phyloP scores from a whole-genome alignment of 163 green algal species.

The Scenedesmus sp. region DNA sequence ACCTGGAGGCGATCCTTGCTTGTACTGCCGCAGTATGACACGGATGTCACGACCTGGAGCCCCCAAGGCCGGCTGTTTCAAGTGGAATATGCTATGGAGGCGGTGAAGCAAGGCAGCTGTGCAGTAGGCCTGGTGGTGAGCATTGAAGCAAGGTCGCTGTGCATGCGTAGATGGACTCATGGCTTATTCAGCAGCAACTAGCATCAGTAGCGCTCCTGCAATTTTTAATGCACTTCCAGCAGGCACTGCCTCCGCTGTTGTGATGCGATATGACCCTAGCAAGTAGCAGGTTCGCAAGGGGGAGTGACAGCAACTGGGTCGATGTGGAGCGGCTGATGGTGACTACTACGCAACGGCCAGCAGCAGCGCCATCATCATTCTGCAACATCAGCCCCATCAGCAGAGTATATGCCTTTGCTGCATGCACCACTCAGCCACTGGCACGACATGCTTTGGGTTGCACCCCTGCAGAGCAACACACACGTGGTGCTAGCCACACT shows the following conservation, averaged over 20 bases:
- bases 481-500: constrained; percentile 94
- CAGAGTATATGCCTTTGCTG: no score
- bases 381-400: neutral
- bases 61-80: constrained; percentile 94
- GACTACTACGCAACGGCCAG: no score
- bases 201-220: neutral
- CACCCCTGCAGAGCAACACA: constrained; percentile 81
- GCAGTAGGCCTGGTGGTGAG: constrained; percentile 86
- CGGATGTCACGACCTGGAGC: constrained; percentile 97
- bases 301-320: neutral
- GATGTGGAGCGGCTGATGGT: no score
- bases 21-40: constrained; percentile 93
- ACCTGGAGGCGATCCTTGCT: neutral
- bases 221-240: neutral
- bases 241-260: neutral
- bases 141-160: neutral
- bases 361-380: neutral
- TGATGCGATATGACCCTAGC: no score
- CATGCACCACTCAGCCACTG: neutral
- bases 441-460: neutral
- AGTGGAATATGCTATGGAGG: constrained; percentile 99
- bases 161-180: neutral
- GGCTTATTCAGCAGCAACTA: neutral
- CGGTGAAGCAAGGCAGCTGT: constrained; percentile 97
- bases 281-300: no score